Evolutionary conservation across 129 eudicot genomes (phyloP).

Genomic region (Cynara cardunculus): DNA sequence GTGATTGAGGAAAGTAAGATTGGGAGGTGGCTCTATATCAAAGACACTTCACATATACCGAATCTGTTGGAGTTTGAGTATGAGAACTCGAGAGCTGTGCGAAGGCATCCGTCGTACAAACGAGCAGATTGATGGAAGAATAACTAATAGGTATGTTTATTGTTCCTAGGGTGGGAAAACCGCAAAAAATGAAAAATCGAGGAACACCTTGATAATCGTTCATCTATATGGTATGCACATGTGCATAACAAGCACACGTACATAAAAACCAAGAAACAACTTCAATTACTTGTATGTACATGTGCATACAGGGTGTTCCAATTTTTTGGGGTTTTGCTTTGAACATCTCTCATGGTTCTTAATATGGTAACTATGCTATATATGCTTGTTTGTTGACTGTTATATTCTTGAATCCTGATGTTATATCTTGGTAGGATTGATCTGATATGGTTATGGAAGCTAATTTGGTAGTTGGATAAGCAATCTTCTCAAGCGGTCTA

Average conservation of each 20-base stretch:
- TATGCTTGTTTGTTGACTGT: neutral
- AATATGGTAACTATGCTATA: neutral
- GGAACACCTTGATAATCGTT: no score
- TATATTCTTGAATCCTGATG: neutral
- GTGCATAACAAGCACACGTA: no score
- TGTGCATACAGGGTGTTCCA: no score
- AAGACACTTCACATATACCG: slow-evolving; percentile 84
- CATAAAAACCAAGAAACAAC: no score
- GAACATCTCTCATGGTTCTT: no score
- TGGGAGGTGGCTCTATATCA: slow-evolving; percentile 67
- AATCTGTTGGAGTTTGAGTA: slow-evolving; percentile 84
- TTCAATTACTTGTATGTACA: no score
- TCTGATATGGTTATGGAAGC: slow-evolving; percentile 1
- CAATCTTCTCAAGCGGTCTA: no score
- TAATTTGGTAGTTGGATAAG: neutral
- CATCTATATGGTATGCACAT: no score
- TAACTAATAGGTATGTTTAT: neutral
- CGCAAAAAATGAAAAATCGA: no score
- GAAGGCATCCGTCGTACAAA: slow-evolving; percentile 60
- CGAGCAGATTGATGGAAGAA: slow-evolving; percentile 38
- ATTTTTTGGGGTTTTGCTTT: no score
- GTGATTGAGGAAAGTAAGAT: slow-evolving; percentile 68
- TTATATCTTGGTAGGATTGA: neutral
- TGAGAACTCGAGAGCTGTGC: slow-evolving; percentile 76
- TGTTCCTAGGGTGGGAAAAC: neutral